Evolutionary conservation across 2,329 filamentous ascomycete genomes (phyloP), one percentile per base, ranked within the genome.

Genomic region (Botrytis elliptica): DNA sequence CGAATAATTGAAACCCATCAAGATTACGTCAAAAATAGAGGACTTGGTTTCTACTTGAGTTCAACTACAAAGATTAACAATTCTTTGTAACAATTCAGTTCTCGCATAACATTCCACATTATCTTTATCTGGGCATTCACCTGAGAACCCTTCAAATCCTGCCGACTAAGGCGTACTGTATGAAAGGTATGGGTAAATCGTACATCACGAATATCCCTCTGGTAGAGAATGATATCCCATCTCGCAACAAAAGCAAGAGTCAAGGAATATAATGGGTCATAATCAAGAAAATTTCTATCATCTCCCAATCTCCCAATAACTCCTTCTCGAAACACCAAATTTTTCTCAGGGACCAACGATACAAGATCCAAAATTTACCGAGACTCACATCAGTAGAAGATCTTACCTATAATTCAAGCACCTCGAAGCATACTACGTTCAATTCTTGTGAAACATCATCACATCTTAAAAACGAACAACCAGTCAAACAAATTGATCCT

Each of bases 221-320:
- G 22, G 49, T 52, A 68, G 16, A 75, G 29, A 42, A n/a, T 63
- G 64, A 73, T 71, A 6, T 72, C 59, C 63, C 65, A 73, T 36
- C 33, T 62, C 29, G 49, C 49, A 29, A 75, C 64, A 6, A 49
- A 46, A 22, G 71, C 68, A 4, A 57, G 36, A 8, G 62, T 57
- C 20, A 68, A 76, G 44, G 20, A 22, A 22, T 1, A 22, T 22
- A 44, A 76, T 25, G 77, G 79, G 38, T 84, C 83, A 4, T 79
- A 76, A 6, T 76, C 75, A 5, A 84, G 76, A 1, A 83, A 66
- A 73, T 73, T 18, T 33, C 25, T 2, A n/a, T 42, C 3, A 8
- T 7, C 4, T 49, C 16, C 25, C 20, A 8, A 22, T 46, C 14
- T 18, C 22, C 40, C 0, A 12, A 36, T 25, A 33, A 70, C 8